Base-by-base conservation (phyloP, 2,329 filamentous ascomycete genomes). In the Curvularia spicifera region DNA sequence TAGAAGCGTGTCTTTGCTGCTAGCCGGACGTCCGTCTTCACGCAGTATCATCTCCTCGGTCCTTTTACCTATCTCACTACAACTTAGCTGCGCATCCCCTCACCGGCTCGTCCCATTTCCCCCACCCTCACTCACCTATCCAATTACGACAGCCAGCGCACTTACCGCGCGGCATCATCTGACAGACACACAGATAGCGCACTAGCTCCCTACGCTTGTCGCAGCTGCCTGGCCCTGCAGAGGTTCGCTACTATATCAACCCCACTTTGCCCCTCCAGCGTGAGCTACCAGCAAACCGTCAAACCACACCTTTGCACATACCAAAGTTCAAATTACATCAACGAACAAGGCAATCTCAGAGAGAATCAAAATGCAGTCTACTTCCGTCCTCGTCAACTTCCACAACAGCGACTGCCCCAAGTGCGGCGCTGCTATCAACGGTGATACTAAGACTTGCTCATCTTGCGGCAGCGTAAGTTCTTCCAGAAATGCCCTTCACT, bases 351-450 rank as follows among this genome's bases (percentile, higher is more conserved):
- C 24, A 56, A 37, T 13, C n/a, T 18, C 33, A 13, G 35, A 12
- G 9, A 20, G 31, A 31, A 47, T n/a, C 61, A 68, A 65, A 4
- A 76, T 74, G 71, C 67, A 74, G 53, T 62, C 64, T 52, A 61
- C 65, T 42, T 66, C 57, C 46, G 51, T 63, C 29, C 69, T 72
- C 52, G 68, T 76, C 64, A 64, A 77, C 64, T 60, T 44, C 50
- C 71, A 76, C 67, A 64, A 76, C 67, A 66, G 50, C 62, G 56
- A 60, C 62, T 78, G 76, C 72, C 76, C 76, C 59, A 78, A 78
- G 68, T 78, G 76, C 64, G 73, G 74, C 56, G 72, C 74, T 6
- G 56, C 49, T 37, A 74, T 73, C 57, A 60, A 52, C 39, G 70
- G 65, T 43, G 74, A 65, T 6, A 61, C 56, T 49, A 78, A 78